Base-by-base conservation (phyloP, 306 rosid genomes). In the Corylus heterophylla region DNA sequence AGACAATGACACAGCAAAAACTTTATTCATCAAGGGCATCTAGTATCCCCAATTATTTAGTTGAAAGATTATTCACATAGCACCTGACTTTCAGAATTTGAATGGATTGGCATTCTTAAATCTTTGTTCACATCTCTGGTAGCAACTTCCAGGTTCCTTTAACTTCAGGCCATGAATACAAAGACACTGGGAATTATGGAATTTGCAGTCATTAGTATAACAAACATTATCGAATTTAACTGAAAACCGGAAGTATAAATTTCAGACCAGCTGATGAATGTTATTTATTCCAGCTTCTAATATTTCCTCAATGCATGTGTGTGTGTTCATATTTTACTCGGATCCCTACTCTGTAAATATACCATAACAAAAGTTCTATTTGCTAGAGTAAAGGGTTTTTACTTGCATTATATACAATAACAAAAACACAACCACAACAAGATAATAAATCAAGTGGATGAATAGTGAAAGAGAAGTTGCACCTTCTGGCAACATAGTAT, bases 401-500 rank as follows among this genome's bases (percentile, higher is more conserved):
- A 35, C 4, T 64, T 31, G 48, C 13, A 64, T 35, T 17, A 67
- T 67, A 18, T 18, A 35, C 18, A 9, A 14, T 2, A 1, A 2
- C n/a, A 42, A 16, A 9, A 67, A 17, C 50, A 49, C 50, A 3
- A 67, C 6, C 29, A 67, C 72, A 67, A 39, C 72, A 9, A 63
- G 69, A 17, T 48, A 72, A 45, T 47, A 82, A 5, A 44, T 72
- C 48, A 69, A 35, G 80, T 77, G 81, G 86, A 27, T 48, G 61
- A 75, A 75, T 81, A 35, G 47, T 67, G 37, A 75, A 66, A 50
- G 75, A 25, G 79, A 71, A 68, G 72, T 2, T 35, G 29, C 12
- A 85, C 79, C 86, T 69, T 73, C 66, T 22, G 12, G 66, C 29
- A 44, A 63, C 58, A 4, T 13, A 17, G 50, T 42, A 67, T 79